A percentile compares a stretch with the other conserved stretches of the same genome.
Evolutionary conservation across 2,329 filamentous ascomycete species (phyloP).

Genomic region (Hyphodiscus sp.): DNA sequence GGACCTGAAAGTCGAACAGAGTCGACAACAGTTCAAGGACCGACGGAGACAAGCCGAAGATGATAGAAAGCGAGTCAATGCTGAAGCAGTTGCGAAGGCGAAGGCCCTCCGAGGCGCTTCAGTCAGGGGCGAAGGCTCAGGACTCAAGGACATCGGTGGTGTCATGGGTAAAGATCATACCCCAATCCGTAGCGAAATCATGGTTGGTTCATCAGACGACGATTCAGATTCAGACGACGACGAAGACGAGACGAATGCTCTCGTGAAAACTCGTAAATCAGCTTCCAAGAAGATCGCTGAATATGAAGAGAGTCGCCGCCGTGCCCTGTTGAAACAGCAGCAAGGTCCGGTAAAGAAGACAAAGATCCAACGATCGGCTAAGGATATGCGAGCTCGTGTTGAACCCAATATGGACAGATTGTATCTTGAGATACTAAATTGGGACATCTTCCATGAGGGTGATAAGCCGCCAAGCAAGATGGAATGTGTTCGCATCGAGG

Average conservation of each 20-base stretch:
- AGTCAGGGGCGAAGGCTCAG: constrained; percentile 72
- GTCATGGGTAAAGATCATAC: constrained; percentile 74
- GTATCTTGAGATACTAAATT: constrained; percentile 80
- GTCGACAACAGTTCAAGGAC: constrained; percentile 52
- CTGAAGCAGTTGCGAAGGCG: constrained; percentile 63
- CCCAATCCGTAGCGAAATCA: constrained; percentile 72
- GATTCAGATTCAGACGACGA: constrained; percentile 72
- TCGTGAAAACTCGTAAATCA: constrained; percentile 41
- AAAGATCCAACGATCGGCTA: constrained; percentile 72
- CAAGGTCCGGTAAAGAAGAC: constrained; percentile 77
- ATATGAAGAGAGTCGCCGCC: constrained; percentile 40
- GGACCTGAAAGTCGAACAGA: constrained; percentile 4
- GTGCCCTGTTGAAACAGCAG: constrained; percentile 44
- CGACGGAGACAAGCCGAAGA: constrained; percentile 70
- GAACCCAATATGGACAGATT: constrained; percentile 81
- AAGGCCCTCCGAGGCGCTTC: constrained; percentile 51
- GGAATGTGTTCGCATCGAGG: constrained; percentile 68
- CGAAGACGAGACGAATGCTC: constrained; percentile 43
- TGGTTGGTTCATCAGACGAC: constrained; percentile 70
- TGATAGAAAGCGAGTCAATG: constrained; percentile 65
- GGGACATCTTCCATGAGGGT: constrained; percentile 90
- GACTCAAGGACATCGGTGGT: constrained; percentile 63
- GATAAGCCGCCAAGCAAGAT: constrained; percentile 76
- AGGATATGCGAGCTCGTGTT: constrained; percentile 89
- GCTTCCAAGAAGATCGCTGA: constrained; percentile 29